Evolutionary conservation across 345 rosid species (phyloP).

Genomic region (Isatis tinctoria): DNA sequence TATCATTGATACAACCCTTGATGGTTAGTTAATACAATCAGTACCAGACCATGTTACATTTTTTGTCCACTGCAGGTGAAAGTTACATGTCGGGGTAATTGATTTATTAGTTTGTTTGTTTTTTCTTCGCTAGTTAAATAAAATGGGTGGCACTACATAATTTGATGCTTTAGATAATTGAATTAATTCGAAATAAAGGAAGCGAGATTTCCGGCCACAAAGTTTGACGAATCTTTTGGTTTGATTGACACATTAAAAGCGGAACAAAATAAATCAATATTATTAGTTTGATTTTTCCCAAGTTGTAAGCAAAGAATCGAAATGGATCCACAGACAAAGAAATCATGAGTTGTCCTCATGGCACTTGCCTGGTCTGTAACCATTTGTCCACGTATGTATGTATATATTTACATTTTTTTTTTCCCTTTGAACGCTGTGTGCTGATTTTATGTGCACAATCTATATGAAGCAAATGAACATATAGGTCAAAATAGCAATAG

Average conservation of each 20-base stretch:
- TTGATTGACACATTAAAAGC: conserved; percentile 29
- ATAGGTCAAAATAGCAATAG: not conserved
- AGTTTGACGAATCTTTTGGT: conserved; percentile 27
- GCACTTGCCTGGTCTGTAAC: conserved; percentile 13
- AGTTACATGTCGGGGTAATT: conserved; percentile 1
- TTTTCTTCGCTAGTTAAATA: not conserved
- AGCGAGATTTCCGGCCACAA: conserved; percentile 26
- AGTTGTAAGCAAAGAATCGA: conserved; percentile 26
- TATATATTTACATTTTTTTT: not conserved
- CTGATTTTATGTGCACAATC: not conserved
- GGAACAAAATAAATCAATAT: not conserved
- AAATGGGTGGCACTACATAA: not conserved
- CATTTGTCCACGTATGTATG: not conserved
- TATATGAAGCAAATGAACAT: not conserved
- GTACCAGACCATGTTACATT: not conserved
- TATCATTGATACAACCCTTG: not conserved
- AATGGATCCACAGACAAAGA: conserved; percentile 22
- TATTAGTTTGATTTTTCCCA: not conserved
- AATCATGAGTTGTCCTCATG: conserved; percentile 27
- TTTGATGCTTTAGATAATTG: not conserved
- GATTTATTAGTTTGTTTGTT: not conserved
- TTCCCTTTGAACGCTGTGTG: not conserved
- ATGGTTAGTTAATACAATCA: too few relatives aligned
- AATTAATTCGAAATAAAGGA: conserved; percentile 2
- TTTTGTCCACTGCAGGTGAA: conserved; percentile 4